Conservation (phyloP, 371 early-diverging fungal genomes). For the Dichotomocladium elegans region DNA sequence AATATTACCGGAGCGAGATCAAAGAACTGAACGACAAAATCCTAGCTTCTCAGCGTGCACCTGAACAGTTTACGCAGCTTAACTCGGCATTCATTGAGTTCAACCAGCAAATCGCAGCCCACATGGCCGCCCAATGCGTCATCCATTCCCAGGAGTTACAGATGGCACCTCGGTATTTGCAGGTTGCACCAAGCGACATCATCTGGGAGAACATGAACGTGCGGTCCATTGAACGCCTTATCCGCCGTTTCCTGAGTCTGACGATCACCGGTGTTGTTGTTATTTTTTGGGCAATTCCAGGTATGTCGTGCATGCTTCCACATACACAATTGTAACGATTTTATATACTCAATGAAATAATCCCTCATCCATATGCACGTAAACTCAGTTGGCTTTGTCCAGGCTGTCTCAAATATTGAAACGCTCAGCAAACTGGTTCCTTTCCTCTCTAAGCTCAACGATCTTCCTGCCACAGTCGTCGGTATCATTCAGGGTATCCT, state of each 20-base stretch:
- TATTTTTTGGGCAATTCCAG: slow-evolving; percentile 70
- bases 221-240: slow-evolving; percentile 48
- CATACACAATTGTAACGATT: neutral
- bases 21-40: slow-evolving; percentile 52
- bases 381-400: slow-evolving; percentile 47
- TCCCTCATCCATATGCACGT: neutral
- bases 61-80: slow-evolving; percentile 17
- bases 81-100: slow-evolving; percentile 82
- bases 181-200: slow-evolving; percentile 72
- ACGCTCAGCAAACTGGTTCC: slow-evolving; percentile 44
- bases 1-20: slow-evolving; percentile 53
- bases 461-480: slow-evolving; percentile 29
- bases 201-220: slow-evolving; percentile 81
- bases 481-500: slow-evolving; percentile 78
- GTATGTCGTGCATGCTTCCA: slow-evolving; percentile 11
- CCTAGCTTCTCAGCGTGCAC: slow-evolving; percentile 23
- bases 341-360: neutral
- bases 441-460: slow-evolving; percentile 38
- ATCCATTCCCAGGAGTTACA: slow-evolving; percentile 60
- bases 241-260: slow-evolving; percentile 50
- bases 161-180: slow-evolving; percentile 65
- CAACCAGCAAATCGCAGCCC: slow-evolving; percentile 72
- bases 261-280: slow-evolving; percentile 46
- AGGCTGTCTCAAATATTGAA: slow-evolving; percentile 57
- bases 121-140: slow-evolving; percentile 75